These are phyloP conservation scores for Penicillium freii DNA, from an alignment of 2,329 filamentous ascomycete genomes.

Conservation along the genomic window DNA sequence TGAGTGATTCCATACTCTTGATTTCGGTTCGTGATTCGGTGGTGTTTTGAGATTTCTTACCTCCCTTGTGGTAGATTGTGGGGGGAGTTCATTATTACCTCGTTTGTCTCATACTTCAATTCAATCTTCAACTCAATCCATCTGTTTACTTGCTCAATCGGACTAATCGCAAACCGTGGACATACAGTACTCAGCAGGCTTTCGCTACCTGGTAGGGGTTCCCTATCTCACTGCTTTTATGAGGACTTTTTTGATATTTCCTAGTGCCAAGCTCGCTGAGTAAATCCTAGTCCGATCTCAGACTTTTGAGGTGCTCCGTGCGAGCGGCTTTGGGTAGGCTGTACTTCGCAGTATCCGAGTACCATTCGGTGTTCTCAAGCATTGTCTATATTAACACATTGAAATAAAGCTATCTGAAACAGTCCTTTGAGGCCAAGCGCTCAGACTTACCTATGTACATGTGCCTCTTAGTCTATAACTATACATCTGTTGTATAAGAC, in stretches of 20 bases:
- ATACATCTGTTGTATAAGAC: no score
- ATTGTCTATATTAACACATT: neutral
- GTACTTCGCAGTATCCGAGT: neutral
- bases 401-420: neutral
- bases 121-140: neutral
- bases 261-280: neutral
- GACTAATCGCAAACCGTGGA: no score
- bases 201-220: neutral
- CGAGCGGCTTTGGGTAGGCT: neutral
- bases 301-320: neutral
- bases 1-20: conserved; percentile 5
- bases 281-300: neutral
- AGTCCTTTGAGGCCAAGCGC: neutral
- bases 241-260: neutral
- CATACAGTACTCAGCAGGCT: neutral
- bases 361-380: no score
- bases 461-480: neutral
- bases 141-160: neutral
- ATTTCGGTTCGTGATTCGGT: conserved; percentile 9
- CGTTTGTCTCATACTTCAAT: conserved; percentile 2
- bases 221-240: neutral
- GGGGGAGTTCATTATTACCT: neutral
- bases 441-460: neutral
- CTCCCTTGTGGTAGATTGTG: neutral
- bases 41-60: conserved; percentile 16